Base-by-base conservation (phyloP, 2,329 filamentous ascomycete species). In the Penicillium sp. region DNA sequence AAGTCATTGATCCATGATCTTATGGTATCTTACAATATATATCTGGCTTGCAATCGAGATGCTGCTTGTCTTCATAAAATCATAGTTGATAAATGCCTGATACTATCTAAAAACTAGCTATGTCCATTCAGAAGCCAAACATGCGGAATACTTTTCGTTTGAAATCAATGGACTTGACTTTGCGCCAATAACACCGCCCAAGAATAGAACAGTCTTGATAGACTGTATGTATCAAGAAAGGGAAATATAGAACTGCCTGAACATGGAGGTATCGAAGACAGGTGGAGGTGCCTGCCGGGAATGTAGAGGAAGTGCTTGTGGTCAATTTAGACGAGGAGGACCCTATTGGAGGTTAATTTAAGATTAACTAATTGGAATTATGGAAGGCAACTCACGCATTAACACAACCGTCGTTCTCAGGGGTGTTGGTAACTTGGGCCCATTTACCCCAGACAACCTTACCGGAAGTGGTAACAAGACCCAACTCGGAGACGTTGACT, bases 381-480 rank as follows among this genome's bases (percentile, higher is more conserved):
- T 43, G 7, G 7, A 16, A 7, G 25, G 28, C 10, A 38, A 61
- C 61, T 55, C 36, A 61, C 55, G 59, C 62, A 54, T 66, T 55
- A 9, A 55, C 53, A 55, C 53, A 55, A n/a, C 53, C 53, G n/a
- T 55, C 53, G 33, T 55, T 55, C 47, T 55, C 53, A 25, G 53
- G 53, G 9, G 53, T 55, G 53, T 55, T 78, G 49, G 74, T 82
- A 48, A 90, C 81, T 74, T 91, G 88, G 8, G 89, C 89, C 77
- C 87, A 94, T 63, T 90, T 82, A 65, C 90, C 91, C 92, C 92
- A 97, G 7, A 93, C 90, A 9, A 96, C 90, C 78, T 97, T 97
- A 60, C 94, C 94, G 60, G 86, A 87, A 1, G 92, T 88, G 3
- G 94, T 97, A 16, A 95, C 91, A 59, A 97, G 80, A 61, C 94